Base-by-base conservation (phyloP, 805 yeast genomes). In the Saccharomycopsis fodiens region DNA sequence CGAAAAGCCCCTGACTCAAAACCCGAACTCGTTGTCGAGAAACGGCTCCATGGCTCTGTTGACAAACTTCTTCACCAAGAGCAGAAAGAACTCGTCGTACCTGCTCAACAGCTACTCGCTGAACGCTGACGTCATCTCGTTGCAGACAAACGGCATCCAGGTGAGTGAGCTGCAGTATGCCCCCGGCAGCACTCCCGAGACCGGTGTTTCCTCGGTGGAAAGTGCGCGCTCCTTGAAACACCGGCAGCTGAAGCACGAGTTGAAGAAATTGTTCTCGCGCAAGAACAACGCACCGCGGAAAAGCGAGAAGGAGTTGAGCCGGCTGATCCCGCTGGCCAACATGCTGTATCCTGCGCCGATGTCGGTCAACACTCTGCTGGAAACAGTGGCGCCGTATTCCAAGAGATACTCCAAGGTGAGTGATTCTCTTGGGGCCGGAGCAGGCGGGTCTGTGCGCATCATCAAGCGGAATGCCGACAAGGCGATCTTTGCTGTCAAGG, bases 351-450 rank as follows among this genome's bases (percentile, higher is more conserved):
- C 43, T 12, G 45, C 34, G 25, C 38, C 38, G 16, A 12, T 36
- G 5, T 29, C 46, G 12, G 41, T 45, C 34, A 45, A 45, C 19
- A 16, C 29, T 4, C 45, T 15, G 32, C 37, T 39, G 61, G 47
- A 60, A 63, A 32, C 59, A 59, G 55, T 63, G 17, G 54, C 53
- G 5, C 88, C 89, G 1, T 80, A 82, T 54, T 76, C 83, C 35
- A 86, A 82, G 57, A 69, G 88, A 54, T 88, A 87, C 61, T 76
- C 82, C 42, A 84, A 81, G 59, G 79, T 83, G 45, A 95, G 95
- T 44, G 91, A 87, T 51, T 84, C 77, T 48, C 70, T 89, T 40
- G 97, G 96, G 45, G 93, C 93, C 17, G 97, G 97, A 44, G 96
- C 96, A 2, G 97, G 97, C 41, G 97, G 97, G 3, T 74, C 82